Base-by-base conservation (phyloP, 2,329 filamentous ascomycete species). In the Ascocoryne sarcoides region DNA sequence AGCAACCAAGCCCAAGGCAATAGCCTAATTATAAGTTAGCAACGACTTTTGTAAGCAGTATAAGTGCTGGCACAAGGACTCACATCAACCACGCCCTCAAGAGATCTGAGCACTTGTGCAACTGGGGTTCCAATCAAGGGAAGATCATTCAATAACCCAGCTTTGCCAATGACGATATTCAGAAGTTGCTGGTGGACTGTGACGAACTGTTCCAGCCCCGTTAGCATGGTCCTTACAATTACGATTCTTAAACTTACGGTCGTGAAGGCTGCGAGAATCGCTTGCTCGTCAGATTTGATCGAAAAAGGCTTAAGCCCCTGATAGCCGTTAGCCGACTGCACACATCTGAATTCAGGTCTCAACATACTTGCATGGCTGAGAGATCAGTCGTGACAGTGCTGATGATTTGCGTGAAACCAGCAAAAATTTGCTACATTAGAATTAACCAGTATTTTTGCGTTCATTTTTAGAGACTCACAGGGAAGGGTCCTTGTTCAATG, bases 161-260 rank as follows among this genome's bases (percentile, higher is more conserved):
- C 48, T 46, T 62, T 64, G 36, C 56, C 57, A 39, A 62, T 63
- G 3, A 64, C 43, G 20, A 60, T 60, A 20, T 60, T 59, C 10
- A 63, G 50, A 7, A 62, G 48, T 1, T n/a, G 35, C 44, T 62
- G 56, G 23, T 63, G 59, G 5, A 59, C 49, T 4, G 35, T 8
- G 15, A 57, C 55, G 15, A 63, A 62, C 41, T 56, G 32, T 33
- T 14, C 12, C 17, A 7, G 17, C 12, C 15, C 35, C 31, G 30
- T 5, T 30, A 16, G 32, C 16, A 10, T 17, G n/a, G 15, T 8
- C 4, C 16, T 18, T 10, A 16, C n/a, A n/a, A n/a, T n/a, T n/a
- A n/a, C n/a, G n/a, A n/a, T n/a, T n/a, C n/a, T n/a, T n/a, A n/a
- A 2, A 14, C 40, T 39, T 40, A 55, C 53, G 8, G 39, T 39